Conservation (phyloP, 1,139 yeast genomes). For the Tardiomyces depauwii region DNA sequence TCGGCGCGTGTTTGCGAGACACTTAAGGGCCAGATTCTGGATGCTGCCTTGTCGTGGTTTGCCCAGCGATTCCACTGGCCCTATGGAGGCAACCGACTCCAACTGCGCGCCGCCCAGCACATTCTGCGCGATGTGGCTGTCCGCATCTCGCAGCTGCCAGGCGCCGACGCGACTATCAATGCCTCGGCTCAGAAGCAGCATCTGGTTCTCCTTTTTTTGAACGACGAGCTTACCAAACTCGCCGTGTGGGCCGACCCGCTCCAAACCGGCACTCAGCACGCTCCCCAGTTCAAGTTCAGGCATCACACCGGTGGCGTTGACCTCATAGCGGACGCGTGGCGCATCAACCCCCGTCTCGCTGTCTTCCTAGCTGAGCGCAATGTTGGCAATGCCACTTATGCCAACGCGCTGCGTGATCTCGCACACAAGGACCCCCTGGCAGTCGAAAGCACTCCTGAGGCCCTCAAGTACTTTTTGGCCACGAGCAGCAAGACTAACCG, state of each 20-base stretch:
- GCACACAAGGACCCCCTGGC: conserved; percentile 47
- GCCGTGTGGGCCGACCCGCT: conserved; percentile 75
- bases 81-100: conserved; percentile 69
- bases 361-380: conserved; percentile 57
- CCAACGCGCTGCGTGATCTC: conserved; percentile 36
- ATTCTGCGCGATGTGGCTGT: conserved; percentile 29
- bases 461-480: conserved; percentile 37
- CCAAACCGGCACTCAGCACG: conserved; percentile 30
- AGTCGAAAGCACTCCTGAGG: conserved; percentile 52
- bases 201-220: conserved; percentile 50
- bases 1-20: conserved; percentile 22
- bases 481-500: conserved; percentile 4
- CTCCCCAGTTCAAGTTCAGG: conserved; percentile 1
- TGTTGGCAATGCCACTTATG: conserved; percentile 16
- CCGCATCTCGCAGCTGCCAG: conserved; percentile 2
- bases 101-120: conserved; percentile 57
- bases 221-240: conserved; percentile 63
- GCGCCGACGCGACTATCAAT: not conserved
- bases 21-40: conserved; percentile 43
- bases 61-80: conserved; percentile 56
- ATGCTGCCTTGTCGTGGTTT: conserved; percentile 76
- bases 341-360: conserved; percentile 62
- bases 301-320: conserved; percentile 3
- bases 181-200: conserved; percentile 31
- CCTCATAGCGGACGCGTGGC: conserved; percentile 43